Evolutionary conservation across 768 basidiomycete species (phyloP), one percentile per base, ranked within the genome.

Genomic region (Tylopilus subfusipes): DNA sequence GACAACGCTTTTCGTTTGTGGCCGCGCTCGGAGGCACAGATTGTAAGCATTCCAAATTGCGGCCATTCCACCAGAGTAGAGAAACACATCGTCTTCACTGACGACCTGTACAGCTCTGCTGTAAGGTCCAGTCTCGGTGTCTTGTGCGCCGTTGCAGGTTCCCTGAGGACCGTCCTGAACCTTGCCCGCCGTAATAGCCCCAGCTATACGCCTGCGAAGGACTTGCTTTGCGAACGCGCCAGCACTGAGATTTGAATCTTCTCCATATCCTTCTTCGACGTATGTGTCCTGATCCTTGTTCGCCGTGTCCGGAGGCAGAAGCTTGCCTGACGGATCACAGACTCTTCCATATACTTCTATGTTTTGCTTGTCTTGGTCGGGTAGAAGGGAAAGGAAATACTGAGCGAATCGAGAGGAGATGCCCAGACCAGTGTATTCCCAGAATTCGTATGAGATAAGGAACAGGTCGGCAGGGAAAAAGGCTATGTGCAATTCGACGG

Each of bases 191-290:
- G 92, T 69, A 27, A 94, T 72, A 2, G 92, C 86, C 48, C 93
- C 92, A 0, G 96, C 91, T 38, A 99, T 91, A 43, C 96, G 78
- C 22, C 93, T 78, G n/a, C 90, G 83, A 49, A 98, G 73, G 0
- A 90, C 90, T 12, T 83, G 79, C 69, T 99, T 99, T 4, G 93
- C 94, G n/a, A 83, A 77, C 0, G 81, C 75, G 0, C 88, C 90
- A 4, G 83, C 82, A 16, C 80, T 75, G 1, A 87, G 66, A 14
- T 93, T 90, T n/a, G 96, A 73, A 66, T 96, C 98, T 14, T 94
- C 84, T 71, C 97, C 94, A 66, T 96, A 97, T 14, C 95, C 84
- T 71, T 98, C 94, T 70, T 98, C 95, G 24, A 98, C 77, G 69
- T 95, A 97, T 5, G 78, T 76, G 2, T 75, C 70, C 50, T 89